Evolutionary conservation across 1,284 basidiomycete genomes (phyloP).

Genomic region (Puccinia hordei): DNA sequence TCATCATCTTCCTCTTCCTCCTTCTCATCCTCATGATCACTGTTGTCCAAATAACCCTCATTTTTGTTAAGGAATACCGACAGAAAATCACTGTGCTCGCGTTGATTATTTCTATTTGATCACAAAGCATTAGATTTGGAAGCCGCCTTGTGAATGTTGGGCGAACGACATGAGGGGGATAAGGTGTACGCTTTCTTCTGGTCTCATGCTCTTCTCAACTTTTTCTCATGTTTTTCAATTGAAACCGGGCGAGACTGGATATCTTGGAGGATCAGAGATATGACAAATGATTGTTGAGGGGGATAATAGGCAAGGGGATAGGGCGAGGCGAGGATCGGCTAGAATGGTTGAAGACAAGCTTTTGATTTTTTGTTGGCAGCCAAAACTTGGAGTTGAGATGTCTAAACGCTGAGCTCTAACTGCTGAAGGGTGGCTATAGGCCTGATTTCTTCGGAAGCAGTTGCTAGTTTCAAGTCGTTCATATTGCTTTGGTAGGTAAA

Average conservation of each 20-base stretch:
- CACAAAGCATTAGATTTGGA: background rate
- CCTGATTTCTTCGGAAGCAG: no score
- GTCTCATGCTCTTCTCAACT: background rate
- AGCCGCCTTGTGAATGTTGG: background rate
- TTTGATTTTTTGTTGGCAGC: no score
- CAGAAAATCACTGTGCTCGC: background rate
- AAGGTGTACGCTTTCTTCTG: background rate
- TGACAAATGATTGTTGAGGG: no score
- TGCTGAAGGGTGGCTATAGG: no score
- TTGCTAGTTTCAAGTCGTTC: no score
- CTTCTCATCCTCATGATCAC: conserved; percentile 27
- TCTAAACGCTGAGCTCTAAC: no score
- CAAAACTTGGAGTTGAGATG: no score
- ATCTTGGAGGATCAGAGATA: no score
- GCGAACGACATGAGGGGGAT: conserved; percentile 1
- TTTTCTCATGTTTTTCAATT: background rate
- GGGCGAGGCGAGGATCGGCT: no score
- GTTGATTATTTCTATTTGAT: background rate
- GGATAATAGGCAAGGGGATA: no score
- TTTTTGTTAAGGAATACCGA: conserved; percentile 36
- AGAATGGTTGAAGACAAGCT: no score
- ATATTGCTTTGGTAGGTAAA: no score
- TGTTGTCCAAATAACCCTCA: conserved; percentile 41
- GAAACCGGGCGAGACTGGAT: background rate
- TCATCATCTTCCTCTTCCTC: conserved; percentile 27